Evolutionary conservation across 1,284 basidiomycete species (phyloP).

Genomic region (Exobasidium cylindrosporum): DNA sequence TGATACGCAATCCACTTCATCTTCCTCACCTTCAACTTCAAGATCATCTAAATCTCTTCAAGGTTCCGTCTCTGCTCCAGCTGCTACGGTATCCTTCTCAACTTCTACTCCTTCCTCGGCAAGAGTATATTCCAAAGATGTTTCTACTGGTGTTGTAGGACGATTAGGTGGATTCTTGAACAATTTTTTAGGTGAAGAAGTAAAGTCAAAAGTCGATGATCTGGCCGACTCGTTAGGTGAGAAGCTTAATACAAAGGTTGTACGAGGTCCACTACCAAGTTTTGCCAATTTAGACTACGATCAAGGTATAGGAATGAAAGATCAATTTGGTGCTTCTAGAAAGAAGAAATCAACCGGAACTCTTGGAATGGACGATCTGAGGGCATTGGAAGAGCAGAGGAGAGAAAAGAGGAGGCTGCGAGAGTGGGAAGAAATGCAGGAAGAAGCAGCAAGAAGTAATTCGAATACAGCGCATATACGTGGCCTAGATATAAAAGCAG

Average conservation of each 20-base stretch:
- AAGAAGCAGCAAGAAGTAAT: neutral
- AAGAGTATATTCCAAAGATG: slow-evolving; percentile 38
- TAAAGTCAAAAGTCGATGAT: slow-evolving; percentile 50
- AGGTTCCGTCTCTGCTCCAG: neutral
- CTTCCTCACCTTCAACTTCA: neutral
- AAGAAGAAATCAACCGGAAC: neutral
- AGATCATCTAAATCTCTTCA: neutral
- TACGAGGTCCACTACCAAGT: slow-evolving; percentile 43
- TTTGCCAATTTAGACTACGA: slow-evolving; percentile 23
- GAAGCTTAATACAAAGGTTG: slow-evolving; percentile 45
- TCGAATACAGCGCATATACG: neutral
- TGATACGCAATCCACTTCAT: neutral
- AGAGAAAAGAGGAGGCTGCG: neutral
- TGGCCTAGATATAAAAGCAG: neutral
- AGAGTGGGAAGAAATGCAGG: slow-evolving; percentile 1
- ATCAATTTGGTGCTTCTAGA: neutral
- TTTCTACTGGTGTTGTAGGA: slow-evolving; percentile 46
- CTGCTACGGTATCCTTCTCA: neutral
- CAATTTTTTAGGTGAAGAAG: slow-evolving; percentile 47
- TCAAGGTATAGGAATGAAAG: neutral
- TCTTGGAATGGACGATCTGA: slow-evolving; percentile 3
- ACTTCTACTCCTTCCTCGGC: neutral
- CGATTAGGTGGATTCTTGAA: slow-evolving; percentile 50
- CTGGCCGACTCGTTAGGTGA: slow-evolving; percentile 50
- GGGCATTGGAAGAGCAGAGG: slow-evolving; percentile 1